Percentiles rank a stretch among this genome's conserved stretches.
phyloP scores from a whole-genome alignment of 2,329 filamentous ascomycete species.

The Zymoseptoria tritici region DNA sequence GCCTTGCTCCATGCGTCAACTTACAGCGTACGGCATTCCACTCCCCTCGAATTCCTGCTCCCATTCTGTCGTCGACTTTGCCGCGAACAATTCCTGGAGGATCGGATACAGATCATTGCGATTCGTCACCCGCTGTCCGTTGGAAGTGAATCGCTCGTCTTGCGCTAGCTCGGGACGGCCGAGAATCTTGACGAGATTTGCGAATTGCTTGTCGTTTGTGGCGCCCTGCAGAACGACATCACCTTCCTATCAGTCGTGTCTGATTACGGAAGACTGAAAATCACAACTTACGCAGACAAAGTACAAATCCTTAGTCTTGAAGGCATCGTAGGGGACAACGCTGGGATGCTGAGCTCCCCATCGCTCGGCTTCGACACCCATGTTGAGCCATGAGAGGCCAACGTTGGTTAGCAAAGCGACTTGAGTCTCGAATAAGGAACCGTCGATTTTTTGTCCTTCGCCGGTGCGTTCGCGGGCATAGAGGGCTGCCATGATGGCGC shows the following conservation, averaged over 20 bases:
- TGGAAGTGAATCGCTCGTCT: constrained; percentile 26
- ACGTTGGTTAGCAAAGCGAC: constrained; percentile 39
- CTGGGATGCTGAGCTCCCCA: constrained; percentile 43
- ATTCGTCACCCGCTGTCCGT: constrained; percentile 27
- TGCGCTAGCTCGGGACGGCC: constrained; percentile 21
- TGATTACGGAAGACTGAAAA: constrained; percentile 29
- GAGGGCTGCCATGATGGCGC: constrained; percentile 39
- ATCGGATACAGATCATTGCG: constrained; percentile 30
- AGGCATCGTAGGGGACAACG: constrained; percentile 43
- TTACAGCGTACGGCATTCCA: constrained; percentile 37
- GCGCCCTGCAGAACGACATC: constrained; percentile 27
- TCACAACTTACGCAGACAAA: constrained; percentile 26
- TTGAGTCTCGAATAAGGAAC: constrained; percentile 41
- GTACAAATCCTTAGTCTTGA: constrained; percentile 29
- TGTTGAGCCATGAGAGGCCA: constrained; percentile 34
- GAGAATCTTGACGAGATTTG: constrained; percentile 27
- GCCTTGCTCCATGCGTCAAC: neutral
- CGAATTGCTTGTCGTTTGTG: constrained; percentile 34
- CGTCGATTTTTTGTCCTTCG: constrained; percentile 38
- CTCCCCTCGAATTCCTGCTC: constrained; percentile 34
- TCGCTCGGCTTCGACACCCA: constrained; percentile 35
- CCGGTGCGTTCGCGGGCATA: constrained; percentile 34
- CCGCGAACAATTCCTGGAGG: constrained; percentile 30
- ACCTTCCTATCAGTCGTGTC: constrained; percentile 32
- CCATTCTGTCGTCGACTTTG: constrained; percentile 38